Evolutionary conservation across 345 rosid genomes (phyloP).

Genomic region (Jatropha curcas): DNA sequence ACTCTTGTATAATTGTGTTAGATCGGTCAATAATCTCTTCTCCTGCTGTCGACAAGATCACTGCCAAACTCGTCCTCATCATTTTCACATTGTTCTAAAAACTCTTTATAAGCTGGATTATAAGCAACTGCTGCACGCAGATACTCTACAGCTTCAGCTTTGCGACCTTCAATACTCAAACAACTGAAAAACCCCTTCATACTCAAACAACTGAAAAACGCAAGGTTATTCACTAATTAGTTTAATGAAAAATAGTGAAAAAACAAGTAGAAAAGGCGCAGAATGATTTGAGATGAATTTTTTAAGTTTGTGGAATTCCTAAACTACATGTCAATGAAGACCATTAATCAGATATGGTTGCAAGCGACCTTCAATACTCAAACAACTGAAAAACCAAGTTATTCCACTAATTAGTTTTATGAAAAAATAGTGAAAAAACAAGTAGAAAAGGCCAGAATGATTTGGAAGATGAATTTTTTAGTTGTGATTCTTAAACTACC

Average conservation of each 20-base stretch:
- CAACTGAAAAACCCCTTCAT: constrained; percentile 43
- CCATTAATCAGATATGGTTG: background rate
- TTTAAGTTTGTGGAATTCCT: background rate
- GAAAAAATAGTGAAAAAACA: too few species aligned
- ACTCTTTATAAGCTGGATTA: constrained; percentile 47
- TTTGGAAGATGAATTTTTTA: background rate
- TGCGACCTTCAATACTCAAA: constrained; percentile 54
- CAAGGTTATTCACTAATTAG: background rate
- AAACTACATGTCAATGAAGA: background rate
- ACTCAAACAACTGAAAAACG: too few species aligned
- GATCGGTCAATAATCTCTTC: constrained; percentile 45
- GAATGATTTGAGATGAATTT: background rate
- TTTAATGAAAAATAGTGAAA: background rate
- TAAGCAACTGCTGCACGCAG: constrained; percentile 64
- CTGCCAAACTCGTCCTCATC: constrained; percentile 38
- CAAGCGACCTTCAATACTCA: too few species aligned
- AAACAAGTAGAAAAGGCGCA: background rate
- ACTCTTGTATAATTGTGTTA: background rate
- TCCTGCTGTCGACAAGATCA: constrained; percentile 49
- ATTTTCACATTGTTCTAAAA: constrained; percentile 63
- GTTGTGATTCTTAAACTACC: background rate
- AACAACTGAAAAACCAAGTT: too few species aligned
- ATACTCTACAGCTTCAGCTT: constrained; percentile 66
- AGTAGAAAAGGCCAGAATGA: background rate
- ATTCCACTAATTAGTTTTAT: too few species aligned